A percentile compares a stretch with the other conserved stretches of the same genome.
phyloP scores from a whole-genome alignment of 2,329 filamentous ascomycete species.

The Hypoxylon sp. region DNA sequence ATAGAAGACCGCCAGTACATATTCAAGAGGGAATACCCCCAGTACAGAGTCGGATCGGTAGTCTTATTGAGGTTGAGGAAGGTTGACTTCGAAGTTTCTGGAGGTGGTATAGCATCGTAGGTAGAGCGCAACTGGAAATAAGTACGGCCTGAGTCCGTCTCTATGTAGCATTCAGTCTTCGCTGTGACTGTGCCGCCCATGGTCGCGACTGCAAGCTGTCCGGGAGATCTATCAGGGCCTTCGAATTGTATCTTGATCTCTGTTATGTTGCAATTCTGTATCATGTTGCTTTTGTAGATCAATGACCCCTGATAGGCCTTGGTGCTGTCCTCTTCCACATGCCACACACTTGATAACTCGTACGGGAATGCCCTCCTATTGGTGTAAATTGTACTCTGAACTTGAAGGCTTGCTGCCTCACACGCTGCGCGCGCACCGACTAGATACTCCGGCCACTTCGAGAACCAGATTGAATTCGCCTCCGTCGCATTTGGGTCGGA shows the following conservation, averaged over 20 bases:
- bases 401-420: constrained; percentile 16
- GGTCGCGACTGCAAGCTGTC: constrained; percentile 12
- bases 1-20: constrained; percentile 29
- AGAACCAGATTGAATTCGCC: constrained; percentile 26
- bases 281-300: constrained; percentile 24
- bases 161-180: constrained; percentile 22
- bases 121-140: constrained; percentile 26
- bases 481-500: constrained; percentile 29
- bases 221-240: constrained; percentile 17
- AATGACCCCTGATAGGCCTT: constrained; percentile 19
- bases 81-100: neutral
- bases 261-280: constrained; percentile 27
- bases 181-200: constrained; percentile 25
- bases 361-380: constrained; percentile 27
- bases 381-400: constrained; percentile 27
- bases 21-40: constrained; percentile 23
- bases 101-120: constrained; percentile 19
- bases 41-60: constrained; percentile 14
- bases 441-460: constrained; percentile 31
- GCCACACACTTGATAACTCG: constrained; percentile 25
- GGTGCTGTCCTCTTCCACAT: constrained; percentile 9
- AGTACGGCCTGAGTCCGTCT: constrained; percentile 11
- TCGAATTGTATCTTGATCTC: constrained; percentile 24
- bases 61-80: constrained; percentile 23
- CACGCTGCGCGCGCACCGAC: constrained; percentile 24